Evolutionary conservation across 345 rosid genomes (phyloP).

Genomic region (Populus deltoides): DNA sequence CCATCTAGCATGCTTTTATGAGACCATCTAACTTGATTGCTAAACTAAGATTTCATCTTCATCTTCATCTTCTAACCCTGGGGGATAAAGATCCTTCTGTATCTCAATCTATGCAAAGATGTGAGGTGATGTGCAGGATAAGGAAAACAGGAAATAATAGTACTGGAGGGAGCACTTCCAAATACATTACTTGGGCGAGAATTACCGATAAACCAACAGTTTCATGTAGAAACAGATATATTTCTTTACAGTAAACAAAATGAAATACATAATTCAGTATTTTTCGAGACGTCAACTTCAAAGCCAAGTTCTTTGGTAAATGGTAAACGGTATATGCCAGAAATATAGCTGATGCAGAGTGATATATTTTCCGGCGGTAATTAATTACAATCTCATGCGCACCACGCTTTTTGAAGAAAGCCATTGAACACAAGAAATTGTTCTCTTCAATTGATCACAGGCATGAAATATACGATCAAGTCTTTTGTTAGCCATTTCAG

Average conservation of each 20-base stretch:
- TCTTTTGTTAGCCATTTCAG: slow-evolving; percentile 15
- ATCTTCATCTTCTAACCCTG: background rate
- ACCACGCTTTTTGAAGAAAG: background rate
- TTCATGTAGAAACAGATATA: background rate
- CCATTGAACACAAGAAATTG: background rate
- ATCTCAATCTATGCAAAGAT: background rate
- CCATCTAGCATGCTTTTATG: too few species aligned
- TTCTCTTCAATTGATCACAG: background rate
- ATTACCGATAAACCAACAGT: background rate
- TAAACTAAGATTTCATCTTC: background rate
- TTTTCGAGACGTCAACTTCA: background rate
- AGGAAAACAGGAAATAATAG: background rate
- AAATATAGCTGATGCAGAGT: background rate
- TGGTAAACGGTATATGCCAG: background rate
- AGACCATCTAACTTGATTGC: too few species aligned
- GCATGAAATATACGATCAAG: background rate
- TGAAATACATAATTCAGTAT: background rate
- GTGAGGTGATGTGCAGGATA: background rate
- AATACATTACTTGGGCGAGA: background rate
- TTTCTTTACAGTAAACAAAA: background rate
- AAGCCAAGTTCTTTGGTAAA: background rate
- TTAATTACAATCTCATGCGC: background rate
- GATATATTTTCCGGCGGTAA: background rate
- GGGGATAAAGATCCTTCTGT: background rate
- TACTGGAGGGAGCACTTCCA: background rate